These are phyloP conservation scores for Hymenoscyphus fraxineus DNA, from an alignment of 2,329 filamentous ascomycete species.

Conservation along the genomic window DNA sequence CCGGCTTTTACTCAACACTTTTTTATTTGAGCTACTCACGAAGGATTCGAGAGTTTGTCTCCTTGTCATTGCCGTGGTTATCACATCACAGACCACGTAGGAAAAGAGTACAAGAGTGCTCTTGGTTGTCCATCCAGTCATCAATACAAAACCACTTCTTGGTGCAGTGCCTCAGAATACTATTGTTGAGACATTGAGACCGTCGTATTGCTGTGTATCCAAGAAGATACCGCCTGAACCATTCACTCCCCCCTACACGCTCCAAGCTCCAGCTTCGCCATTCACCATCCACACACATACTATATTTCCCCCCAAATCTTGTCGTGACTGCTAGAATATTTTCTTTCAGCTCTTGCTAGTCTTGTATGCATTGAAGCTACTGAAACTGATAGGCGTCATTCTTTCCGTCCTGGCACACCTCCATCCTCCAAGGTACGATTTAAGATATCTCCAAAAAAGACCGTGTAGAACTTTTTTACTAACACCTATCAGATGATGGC, in stretches of 20 bases:
- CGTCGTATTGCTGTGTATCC: conserved; percentile 20
- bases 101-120: conserved; percentile 14
- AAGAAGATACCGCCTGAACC: conserved; percentile 1
- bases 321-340: conserved; percentile 26
- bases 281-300: neutral
- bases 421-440: conserved; percentile 68
- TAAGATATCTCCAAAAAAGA: conserved; percentile 66
- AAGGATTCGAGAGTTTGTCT: neutral
- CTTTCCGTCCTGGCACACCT: conserved; percentile 69
- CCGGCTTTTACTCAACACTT: neutral
- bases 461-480: conserved; percentile 48
- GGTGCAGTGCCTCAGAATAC: conserved; percentile 24
- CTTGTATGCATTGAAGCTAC: conserved; percentile 28
- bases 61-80: conserved; percentile 1
- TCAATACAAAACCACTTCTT: conserved; percentile 24
- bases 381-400: conserved; percentile 27
- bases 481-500: conserved; percentile 20
- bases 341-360: conserved; percentile 27
- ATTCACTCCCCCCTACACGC: neutral
- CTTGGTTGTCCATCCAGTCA: conserved; percentile 16
- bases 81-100: neutral
- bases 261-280: neutral
- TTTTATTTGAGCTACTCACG: neutral
- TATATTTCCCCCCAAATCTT: conserved; percentile 14
- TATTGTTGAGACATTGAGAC: conserved; percentile 22